A percentile compares a stretch with the other conserved stretches of the same genome.
Evolutionary conservation across 768 basidiomycete species (phyloP).

Genomic region (Pisolithus microcarpus): DNA sequence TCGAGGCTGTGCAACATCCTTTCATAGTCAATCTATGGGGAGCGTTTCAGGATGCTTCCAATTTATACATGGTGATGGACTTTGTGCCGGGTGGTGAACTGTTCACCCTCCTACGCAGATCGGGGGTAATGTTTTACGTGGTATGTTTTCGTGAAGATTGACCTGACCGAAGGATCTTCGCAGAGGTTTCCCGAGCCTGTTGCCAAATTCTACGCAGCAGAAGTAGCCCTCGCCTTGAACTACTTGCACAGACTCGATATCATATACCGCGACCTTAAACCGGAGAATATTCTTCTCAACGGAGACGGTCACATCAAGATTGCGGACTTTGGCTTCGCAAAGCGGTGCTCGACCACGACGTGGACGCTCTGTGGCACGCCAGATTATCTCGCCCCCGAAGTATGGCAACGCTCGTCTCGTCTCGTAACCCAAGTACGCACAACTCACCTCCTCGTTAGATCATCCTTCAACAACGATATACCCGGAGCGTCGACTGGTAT

Average conservation of each 20-base stretch:
- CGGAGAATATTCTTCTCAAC: slow-evolving; percentile 91
- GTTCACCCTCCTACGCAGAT: slow-evolving; percentile 86
- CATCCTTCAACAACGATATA: slow-evolving; percentile 78
- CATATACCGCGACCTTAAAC: slow-evolving; percentile 96
- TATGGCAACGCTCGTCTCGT: slow-evolving; percentile 24
- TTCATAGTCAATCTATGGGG: slow-evolving; percentile 98
- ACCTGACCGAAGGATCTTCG: slow-evolving; percentile 1
- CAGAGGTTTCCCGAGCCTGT: slow-evolving; percentile 95
- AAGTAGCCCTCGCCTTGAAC: slow-evolving; percentile 88
- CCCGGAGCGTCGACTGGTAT: slow-evolving; percentile 98
- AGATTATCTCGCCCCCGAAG: slow-evolving; percentile 96
- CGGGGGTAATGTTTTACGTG: slow-evolving; percentile 52
- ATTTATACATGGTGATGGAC: slow-evolving; percentile 98
- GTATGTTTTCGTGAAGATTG: slow-evolving; percentile 8
- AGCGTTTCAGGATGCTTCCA: slow-evolving; percentile 83
- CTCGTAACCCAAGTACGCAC: slow-evolving; percentile 1
- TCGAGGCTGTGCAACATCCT: slow-evolving; percentile 79
- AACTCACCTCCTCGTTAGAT: slow-evolving; percentile 37
- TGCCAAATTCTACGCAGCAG: slow-evolving; percentile 95
- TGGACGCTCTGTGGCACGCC: slow-evolving; percentile 96
- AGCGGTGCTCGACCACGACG: slow-evolving; percentile 77
- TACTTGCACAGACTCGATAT: slow-evolving; percentile 83
- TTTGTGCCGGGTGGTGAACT: slow-evolving; percentile 96
- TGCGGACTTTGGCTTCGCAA: slow-evolving; percentile 96
- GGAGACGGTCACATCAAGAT: slow-evolving; percentile 94